Evolutionary conservation across 2,329 filamentous ascomycete genomes (phyloP).

Genomic region (Penicillium capsulatum): DNA sequence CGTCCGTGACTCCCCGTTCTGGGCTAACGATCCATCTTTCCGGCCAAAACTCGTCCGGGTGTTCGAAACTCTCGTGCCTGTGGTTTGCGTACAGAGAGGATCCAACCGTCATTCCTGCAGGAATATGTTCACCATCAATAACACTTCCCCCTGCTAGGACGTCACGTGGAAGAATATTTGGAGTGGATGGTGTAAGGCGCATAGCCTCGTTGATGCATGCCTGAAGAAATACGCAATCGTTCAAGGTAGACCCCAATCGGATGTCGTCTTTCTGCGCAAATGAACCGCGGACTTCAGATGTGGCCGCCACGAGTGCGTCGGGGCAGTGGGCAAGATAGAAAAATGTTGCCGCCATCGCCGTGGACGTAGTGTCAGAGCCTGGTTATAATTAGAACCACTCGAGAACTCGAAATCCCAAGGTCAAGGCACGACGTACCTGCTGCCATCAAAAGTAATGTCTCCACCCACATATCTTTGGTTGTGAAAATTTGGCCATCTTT

Average conservation of each 20-base stretch:
- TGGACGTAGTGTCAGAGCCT: conserved; percentile 7
- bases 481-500: not conserved
- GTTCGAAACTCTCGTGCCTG: conserved; percentile 1
- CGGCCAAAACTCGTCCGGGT: conserved; percentile 4
- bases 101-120: conserved; percentile 7
- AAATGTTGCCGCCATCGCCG: conserved; percentile 5
- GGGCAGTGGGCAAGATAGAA: conserved; percentile 5
- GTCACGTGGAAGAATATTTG: conserved; percentile 1
- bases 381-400: not conserved
- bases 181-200: conserved; percentile 4
- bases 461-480: conserved; percentile 2
- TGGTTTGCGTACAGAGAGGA: conserved; percentile 4
- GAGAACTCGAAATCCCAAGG: no score
- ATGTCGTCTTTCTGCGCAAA: conserved; percentile 5
- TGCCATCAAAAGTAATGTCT: conserved; percentile 3
- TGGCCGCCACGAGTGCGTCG: not conserved
- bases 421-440: conserved; percentile 3
- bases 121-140: conserved; percentile 5
- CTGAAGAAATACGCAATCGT: conserved; percentile 5
- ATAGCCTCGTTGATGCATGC: conserved; percentile 10
- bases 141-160: conserved; percentile 4
- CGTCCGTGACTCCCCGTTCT: conserved; percentile 1
- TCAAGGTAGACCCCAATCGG: not conserved
- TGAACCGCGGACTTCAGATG: conserved; percentile 1
- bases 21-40: conserved; percentile 5